phyloP scores from a whole-genome alignment of 2,329 filamentous ascomycete genomes.

The Pyrenophora seminiperda region DNA sequence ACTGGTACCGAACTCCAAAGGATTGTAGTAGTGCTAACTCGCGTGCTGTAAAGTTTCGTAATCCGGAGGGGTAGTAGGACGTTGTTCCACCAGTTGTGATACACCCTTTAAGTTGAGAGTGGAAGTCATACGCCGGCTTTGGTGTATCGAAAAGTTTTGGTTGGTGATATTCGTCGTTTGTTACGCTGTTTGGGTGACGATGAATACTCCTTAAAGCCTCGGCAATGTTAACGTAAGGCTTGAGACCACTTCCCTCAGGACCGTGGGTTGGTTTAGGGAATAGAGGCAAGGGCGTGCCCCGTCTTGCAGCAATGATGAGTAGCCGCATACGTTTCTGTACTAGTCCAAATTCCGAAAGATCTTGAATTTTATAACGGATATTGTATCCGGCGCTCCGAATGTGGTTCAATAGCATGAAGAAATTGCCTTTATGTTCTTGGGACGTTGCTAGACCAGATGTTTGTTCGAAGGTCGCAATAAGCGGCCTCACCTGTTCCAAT shows the following conservation, averaged over 20 bases:
- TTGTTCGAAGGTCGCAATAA: slow-evolving; percentile 25
- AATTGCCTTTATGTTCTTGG: slow-evolving; percentile 14
- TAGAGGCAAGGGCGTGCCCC: slow-evolving; percentile 33
- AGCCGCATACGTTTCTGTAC: slow-evolving; percentile 35
- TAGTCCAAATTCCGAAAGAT: slow-evolving; percentile 30
- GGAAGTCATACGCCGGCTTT: background rate
- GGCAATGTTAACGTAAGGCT: slow-evolving; percentile 22
- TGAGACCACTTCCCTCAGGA: slow-evolving; percentile 24
- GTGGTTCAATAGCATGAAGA: slow-evolving; percentile 20
- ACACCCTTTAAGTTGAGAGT: background rate
- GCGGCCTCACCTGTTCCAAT: slow-evolving; percentile 21
- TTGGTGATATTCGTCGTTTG: slow-evolving; percentile 26
- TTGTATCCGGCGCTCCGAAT: slow-evolving; percentile 30
- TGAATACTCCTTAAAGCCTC: slow-evolving; percentile 28
- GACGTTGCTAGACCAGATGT: slow-evolving; percentile 15
- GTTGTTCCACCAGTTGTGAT: slow-evolving; percentile 28
- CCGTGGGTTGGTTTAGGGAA: slow-evolving; percentile 39
- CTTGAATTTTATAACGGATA: slow-evolving; percentile 26
- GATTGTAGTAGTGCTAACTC: slow-evolving; percentile 27
- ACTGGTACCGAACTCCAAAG: slow-evolving; percentile 19
- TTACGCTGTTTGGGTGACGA: background rate
- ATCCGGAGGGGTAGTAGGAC: slow-evolving; percentile 19
- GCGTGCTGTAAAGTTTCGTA: slow-evolving; percentile 22
- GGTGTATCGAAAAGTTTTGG: background rate
- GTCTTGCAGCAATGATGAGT: slow-evolving; percentile 32